phyloP scores from a whole-genome alignment of 768 basidiomycete species.

The Hygrophoropsis aurantiaca region DNA sequence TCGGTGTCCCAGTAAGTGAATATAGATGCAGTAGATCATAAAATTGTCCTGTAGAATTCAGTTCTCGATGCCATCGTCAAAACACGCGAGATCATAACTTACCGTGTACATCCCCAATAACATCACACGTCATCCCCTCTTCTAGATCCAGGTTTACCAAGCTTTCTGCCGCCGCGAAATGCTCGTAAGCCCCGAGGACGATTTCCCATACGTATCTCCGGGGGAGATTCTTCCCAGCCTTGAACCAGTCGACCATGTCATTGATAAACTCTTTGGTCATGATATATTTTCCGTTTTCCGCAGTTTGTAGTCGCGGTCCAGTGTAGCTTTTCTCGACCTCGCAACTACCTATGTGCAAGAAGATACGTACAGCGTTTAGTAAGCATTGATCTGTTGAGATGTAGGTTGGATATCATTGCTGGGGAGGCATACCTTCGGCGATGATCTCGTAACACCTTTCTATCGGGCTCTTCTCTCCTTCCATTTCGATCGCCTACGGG shows the following conservation, averaged over 20 bases:
- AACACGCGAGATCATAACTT: conserved; percentile 14
- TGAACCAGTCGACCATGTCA: conserved; percentile 90
- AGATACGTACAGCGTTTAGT: conserved; percentile 11
- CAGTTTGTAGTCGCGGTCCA: conserved; percentile 68
- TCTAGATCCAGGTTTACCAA: conserved; percentile 74
- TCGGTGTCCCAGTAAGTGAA: conserved; percentile 82
- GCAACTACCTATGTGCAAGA: conserved; percentile 75
- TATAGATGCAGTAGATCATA: conserved; percentile 91
- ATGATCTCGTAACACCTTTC: conserved; percentile 79
- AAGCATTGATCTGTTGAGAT: neutral
- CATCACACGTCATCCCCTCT: conserved; percentile 82
- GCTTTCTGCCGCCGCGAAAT: conserved; percentile 76
- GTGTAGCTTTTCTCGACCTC: conserved; percentile 70
- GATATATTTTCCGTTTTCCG: conserved; percentile 63
- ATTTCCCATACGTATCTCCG: conserved; percentile 96
- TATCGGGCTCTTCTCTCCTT: conserved; percentile 82
- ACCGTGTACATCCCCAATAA: conserved; percentile 98
- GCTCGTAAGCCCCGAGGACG: conserved; percentile 77
- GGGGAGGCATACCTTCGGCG: conserved; percentile 53
- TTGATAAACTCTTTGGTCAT: conserved; percentile 80
- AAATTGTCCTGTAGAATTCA: conserved; percentile 70
- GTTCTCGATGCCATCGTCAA: conserved; percentile 1
- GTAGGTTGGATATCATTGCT: too few relatives aligned
- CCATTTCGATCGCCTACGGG: conserved; percentile 82
- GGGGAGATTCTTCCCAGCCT: conserved; percentile 88